phyloP scores from a whole-genome alignment of 176 grass and related monocot species.

The Phoenix roebelenii region DNA sequence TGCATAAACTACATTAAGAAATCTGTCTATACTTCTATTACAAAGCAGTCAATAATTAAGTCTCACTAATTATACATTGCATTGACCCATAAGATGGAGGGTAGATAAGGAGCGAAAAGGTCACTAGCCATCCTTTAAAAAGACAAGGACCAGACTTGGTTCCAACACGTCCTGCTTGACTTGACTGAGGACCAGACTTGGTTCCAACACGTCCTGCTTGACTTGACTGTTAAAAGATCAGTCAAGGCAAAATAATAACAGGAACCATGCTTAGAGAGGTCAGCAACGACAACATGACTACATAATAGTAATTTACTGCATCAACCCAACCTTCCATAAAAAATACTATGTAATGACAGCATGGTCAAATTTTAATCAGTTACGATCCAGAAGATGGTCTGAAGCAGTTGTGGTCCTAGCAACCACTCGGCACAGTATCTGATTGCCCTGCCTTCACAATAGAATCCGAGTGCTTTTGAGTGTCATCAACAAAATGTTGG shows the following conservation, averaged over 20 bases:
- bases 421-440: too few relatives aligned
- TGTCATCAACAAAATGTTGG: slow-evolving; percentile 45
- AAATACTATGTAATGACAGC: slow-evolving; percentile 36
- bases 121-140: too few relatives aligned
- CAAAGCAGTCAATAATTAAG: too few relatives aligned
- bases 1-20: too few relatives aligned
- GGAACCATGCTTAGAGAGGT: slow-evolving; percentile 42
- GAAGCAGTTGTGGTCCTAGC: too few relatives aligned
- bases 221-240: slow-evolving; percentile 91
- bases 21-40: too few relatives aligned
- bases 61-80: too few relatives aligned
- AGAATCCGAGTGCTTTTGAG: slow-evolving; percentile 17
- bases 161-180: slow-evolving; percentile 40
- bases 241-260: slow-evolving; percentile 57
- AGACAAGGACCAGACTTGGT: slow-evolving; percentile 34
- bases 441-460: slow-evolving; percentile 21
- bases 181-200: slow-evolving; percentile 48
- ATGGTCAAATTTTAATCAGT: slow-evolving; percentile 67
- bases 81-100: too few relatives aligned
- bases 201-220: slow-evolving; percentile 39
- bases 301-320: slow-evolving; percentile 46
- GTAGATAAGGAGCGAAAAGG: too few relatives aligned
- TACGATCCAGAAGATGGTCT: slow-evolving; percentile 14
- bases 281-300: slow-evolving; percentile 44
- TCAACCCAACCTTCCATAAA: slow-evolving; percentile 37